phyloP scores from a whole-genome alignment of 2,329 filamentous ascomycete genomes.

The Hymenoscyphus albidus region DNA sequence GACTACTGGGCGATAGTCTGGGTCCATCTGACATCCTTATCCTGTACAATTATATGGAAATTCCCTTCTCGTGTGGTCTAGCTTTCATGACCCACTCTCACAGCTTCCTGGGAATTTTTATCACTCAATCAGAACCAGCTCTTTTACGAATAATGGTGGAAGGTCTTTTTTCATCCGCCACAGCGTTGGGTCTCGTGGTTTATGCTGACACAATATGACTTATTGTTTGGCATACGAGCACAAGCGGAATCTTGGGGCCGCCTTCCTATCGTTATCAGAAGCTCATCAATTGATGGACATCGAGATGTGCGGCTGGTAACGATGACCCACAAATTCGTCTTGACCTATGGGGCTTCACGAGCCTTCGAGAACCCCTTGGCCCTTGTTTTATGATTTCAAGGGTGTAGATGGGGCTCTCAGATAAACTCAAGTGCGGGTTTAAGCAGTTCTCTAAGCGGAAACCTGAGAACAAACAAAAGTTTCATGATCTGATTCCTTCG shows the following conservation, averaged over 20 bases:
- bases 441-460: not conserved
- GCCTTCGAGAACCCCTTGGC: slow-evolving; percentile 3
- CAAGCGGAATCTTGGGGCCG: slow-evolving; percentile 7
- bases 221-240: slow-evolving; percentile 1
- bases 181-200: not conserved
- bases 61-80: not conserved
- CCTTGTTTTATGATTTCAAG: not conserved
- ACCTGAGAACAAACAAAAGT: not conserved
- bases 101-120: too few relatives aligned
- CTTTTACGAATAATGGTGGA: not conserved
- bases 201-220: not conserved
- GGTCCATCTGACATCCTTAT: not conserved
- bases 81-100: not conserved
- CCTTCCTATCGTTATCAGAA: slow-evolving; percentile 12
- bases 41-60: not conserved
- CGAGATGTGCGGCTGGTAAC: not conserved
- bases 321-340: not conserved
- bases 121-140: not conserved
- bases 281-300: not conserved
- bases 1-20: not conserved
- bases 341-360: slow-evolving; percentile 7
- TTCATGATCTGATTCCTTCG: slow-evolving; percentile 2
- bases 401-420: not conserved
- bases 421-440: not conserved
- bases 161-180: not conserved